Base-by-base conservation (phyloP, 805 yeast species). In the Ogataea philodendri region DNA sequence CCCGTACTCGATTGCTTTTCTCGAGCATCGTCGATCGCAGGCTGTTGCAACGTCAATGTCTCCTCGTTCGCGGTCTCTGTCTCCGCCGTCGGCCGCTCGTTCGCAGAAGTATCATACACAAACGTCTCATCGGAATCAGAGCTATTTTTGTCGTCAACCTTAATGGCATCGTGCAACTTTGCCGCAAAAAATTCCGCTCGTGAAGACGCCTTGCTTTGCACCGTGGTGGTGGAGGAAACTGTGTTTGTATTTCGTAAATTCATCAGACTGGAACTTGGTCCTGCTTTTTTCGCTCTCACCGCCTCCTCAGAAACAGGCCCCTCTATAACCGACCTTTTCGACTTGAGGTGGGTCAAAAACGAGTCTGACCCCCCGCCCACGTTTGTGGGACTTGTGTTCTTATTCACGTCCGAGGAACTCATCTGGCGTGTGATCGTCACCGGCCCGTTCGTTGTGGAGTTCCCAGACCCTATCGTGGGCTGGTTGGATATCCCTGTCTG, bases 171-270 rank as follows among this genome's bases (percentile, higher is more conserved):
- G 7, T 96, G 97, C 42, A 93, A 69, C 49, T 83, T 84, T 0
- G 97, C 97, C 7, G 97, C 97, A 60, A 93, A 93, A 42, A 87
- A 77, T 54, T 89, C 97, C 0, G 96, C 93, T 53, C 88, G 74
- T 6, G 95, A 78, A 3, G 86, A 74, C 5, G 62, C 62, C 44
- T 70, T 74, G 42, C 74, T 77, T 34, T 72, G 46, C 1, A 45
- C 27, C 5, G 60, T 53, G 9, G 50, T 40, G 2, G 49, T 40
- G 2, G 62, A 54, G 5, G 59, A 51, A 4, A 52, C 46, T 1
- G 55, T 54, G 31, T 51, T 50, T 10, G 30, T 31, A 28, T 44
- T 54, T 23, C 60, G 46, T n/a, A 55, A 33, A 28, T 54, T 57
- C 11, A 54, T 45, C n/a, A 55, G 40, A 32, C 51, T 50, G 9